Percentiles rank a stretch among this genome's conserved stretches.
These are phyloP conservation scores for Aphanocladium album DNA, from an alignment of 2,329 filamentous ascomycete genomes.

Conservation along the genomic window DNA sequence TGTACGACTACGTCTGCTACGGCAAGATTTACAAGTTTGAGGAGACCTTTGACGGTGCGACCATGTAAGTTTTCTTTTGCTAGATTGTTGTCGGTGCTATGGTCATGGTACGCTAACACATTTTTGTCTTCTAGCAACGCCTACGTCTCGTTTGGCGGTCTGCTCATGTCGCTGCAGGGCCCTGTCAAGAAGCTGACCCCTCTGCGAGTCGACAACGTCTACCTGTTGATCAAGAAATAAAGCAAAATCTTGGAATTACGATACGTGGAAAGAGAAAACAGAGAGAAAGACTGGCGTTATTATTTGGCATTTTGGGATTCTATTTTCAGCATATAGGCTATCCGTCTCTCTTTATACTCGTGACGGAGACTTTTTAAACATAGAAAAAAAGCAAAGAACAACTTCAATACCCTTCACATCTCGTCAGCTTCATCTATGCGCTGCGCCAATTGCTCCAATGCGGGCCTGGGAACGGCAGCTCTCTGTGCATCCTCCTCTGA, in stretches of 20 bases:
- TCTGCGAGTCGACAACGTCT: constrained; percentile 87
- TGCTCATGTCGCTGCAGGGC: constrained; percentile 85
- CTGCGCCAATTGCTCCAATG: constrained; percentile 37
- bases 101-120: not conserved
- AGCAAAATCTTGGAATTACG: not conserved
- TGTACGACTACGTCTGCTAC: constrained; percentile 83
- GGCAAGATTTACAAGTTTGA: constrained; percentile 88
- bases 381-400: constrained; percentile 4
- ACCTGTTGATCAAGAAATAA: constrained; percentile 89
- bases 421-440: not conserved
- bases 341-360: not conserved
- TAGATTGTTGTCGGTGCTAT: no score
- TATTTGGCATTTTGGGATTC: not conserved
- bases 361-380: not conserved
- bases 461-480: constrained; percentile 72
- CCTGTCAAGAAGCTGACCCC: constrained; percentile 94
- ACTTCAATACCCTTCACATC: not conserved
- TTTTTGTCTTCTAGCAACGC: constrained; percentile 61
- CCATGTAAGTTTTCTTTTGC: constrained; percentile 65
- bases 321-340: constrained; percentile 1
- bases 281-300: not conserved
- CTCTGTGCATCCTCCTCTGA: constrained; percentile 66
- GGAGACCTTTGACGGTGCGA: constrained; percentile 71
- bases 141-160: constrained; percentile 88
- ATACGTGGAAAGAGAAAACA: not conserved